Percentiles rank a stretch among this genome's conserved stretches.
Evolutionary conservation across 2,329 filamentous ascomycete genomes (phyloP).

Genomic region (Exophiala lecanii-corni): DNA sequence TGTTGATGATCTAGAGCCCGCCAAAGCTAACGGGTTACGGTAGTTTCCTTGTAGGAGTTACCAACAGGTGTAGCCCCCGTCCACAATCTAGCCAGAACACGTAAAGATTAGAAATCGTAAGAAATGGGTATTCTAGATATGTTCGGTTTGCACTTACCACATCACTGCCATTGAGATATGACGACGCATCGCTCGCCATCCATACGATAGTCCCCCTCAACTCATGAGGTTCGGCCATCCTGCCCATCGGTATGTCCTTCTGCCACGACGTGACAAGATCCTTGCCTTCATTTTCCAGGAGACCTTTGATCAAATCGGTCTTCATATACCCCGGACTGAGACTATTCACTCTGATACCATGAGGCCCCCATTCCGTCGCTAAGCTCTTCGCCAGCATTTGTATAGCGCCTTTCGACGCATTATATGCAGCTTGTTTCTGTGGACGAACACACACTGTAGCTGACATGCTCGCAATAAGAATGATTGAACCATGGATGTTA

Average conservation of each 20-base stretch:
- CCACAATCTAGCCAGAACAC: neutral
- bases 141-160: slow-evolving; percentile 8
- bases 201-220: slow-evolving; percentile 33
- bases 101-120: neutral
- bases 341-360: slow-evolving; percentile 37
- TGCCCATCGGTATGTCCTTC: slow-evolving; percentile 31
- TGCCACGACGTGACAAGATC: slow-evolving; percentile 36
- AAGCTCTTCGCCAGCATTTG: slow-evolving; percentile 26
- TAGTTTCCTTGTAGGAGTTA: neutral
- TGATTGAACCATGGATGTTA: slow-evolving; percentile 26
- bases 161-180: slow-evolving; percentile 20
- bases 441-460: slow-evolving; percentile 32
- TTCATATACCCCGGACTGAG: slow-evolving; percentile 36
- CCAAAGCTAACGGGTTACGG: neutral
- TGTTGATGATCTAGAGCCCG: neutral
- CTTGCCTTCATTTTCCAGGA: slow-evolving; percentile 34
- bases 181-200: slow-evolving; percentile 26
- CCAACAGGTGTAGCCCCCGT: slow-evolving; percentile 2
- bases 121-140: neutral
- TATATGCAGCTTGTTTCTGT: slow-evolving; percentile 36
- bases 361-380: slow-evolving; percentile 35
- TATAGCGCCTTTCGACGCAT: slow-evolving; percentile 30
- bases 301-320: slow-evolving; percentile 32
- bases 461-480: slow-evolving; percentile 31
- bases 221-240: slow-evolving; percentile 37